A percentile compares a stretch with the other conserved stretches of the same genome.
phyloP scores from a whole-genome alignment of 2,329 filamentous ascomycete genomes.

The Diaporthe citri region DNA sequence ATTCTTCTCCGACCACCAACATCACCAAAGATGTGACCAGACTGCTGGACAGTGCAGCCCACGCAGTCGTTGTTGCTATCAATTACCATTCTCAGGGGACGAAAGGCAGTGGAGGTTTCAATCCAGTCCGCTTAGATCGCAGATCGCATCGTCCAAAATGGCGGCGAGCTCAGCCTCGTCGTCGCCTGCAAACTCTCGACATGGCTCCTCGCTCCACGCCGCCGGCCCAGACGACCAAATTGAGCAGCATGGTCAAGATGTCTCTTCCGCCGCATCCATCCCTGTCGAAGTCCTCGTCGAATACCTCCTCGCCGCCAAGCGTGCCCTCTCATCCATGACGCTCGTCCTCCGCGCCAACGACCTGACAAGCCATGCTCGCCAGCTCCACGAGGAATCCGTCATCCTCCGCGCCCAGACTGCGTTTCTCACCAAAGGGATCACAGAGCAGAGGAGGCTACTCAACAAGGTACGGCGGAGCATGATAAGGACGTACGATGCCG shows the following conservation, averaged over 20 bases:
- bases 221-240: background rate
- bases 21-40: slow-evolving; percentile 35
- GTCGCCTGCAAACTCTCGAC: slow-evolving; percentile 32
- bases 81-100: slow-evolving; percentile 10
- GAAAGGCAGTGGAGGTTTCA: slow-evolving; percentile 24
- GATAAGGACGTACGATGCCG: slow-evolving; percentile 67
- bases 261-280: slow-evolving; percentile 54
- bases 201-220: slow-evolving; percentile 26
- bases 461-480: slow-evolving; percentile 64
- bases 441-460: slow-evolving; percentile 67
- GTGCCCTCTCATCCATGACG: slow-evolving; percentile 85
- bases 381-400: slow-evolving; percentile 82
- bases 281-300: slow-evolving; percentile 83
- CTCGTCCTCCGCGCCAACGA: slow-evolving; percentile 89
- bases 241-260: slow-evolving; percentile 44
- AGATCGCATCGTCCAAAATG: background rate
- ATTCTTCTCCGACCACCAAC: background rate
- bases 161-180: slow-evolving; percentile 37
- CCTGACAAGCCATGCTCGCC: slow-evolving; percentile 81
- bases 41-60: slow-evolving; percentile 33
- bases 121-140: background rate
- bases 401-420: slow-evolving; percentile 77
- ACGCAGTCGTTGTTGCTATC: slow-evolving; percentile 1
- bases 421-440: slow-evolving; percentile 75
- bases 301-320: slow-evolving; percentile 88